A percentile compares a stretch with the other conserved stretches of the same genome.
These are phyloP conservation scores for Lactuca sativa DNA, from an alignment of 129 eudicot genomes.

Conservation along the genomic window DNA sequence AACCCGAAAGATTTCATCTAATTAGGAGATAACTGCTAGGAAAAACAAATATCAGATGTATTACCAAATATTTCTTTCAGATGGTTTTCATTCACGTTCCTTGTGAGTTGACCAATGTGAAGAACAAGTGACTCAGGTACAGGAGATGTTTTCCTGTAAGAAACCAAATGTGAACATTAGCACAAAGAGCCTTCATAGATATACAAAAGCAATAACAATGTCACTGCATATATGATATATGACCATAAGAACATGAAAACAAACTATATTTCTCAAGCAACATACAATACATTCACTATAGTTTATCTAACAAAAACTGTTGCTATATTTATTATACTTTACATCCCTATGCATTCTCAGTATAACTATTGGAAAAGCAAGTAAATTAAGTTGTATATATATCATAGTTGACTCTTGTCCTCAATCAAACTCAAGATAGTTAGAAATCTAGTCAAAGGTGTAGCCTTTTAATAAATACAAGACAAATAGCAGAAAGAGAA, in stretches of 20 bases:
- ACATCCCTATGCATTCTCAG: too few species aligned
- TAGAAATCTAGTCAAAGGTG: too few species aligned
- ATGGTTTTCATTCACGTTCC: conserved; percentile 94
- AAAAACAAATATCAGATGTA: background rate
- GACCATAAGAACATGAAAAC: background rate
- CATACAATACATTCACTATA: background rate
- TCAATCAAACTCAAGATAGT: too few species aligned
- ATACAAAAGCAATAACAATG: background rate
- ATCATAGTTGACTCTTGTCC: too few species aligned
- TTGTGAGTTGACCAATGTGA: conserved; percentile 81
- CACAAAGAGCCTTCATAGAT: background rate
- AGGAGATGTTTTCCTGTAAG: conserved; percentile 78
- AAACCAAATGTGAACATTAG: background rate
- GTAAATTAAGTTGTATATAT: too few species aligned
- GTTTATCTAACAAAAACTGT: too few species aligned
- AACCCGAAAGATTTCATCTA: too few species aligned
- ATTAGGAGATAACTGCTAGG: too few species aligned
- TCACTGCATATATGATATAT: background rate
- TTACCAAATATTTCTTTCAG: conserved; percentile 89
- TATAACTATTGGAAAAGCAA: too few species aligned
- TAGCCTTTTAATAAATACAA: too few species aligned
- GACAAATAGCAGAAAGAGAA: too few species aligned
- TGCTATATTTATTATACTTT: too few species aligned
- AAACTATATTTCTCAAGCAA: background rate
- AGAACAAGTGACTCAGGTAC: conserved; percentile 78